phyloP scores from a whole-genome alignment of 805 yeast species.

The Pichia insulana region DNA sequence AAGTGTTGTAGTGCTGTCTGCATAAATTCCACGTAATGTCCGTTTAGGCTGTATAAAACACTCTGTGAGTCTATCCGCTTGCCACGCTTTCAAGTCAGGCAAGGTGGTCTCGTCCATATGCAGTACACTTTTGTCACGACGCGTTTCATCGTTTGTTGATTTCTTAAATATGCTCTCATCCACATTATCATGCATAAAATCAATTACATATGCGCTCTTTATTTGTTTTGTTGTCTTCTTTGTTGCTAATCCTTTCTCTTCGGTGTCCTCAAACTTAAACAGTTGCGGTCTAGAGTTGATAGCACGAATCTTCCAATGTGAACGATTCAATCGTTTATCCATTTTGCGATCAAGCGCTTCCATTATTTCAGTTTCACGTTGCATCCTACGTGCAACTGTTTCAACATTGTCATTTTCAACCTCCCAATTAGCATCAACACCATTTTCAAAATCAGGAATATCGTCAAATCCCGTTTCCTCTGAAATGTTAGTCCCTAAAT shows the following conservation, averaged over 20 bases:
- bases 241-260: not conserved
- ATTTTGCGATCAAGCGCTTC: slow-evolving; percentile 3
- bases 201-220: slow-evolving; percentile 9
- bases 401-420: not conserved
- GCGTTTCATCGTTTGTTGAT: not conserved
- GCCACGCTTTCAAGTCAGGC: slow-evolving; percentile 27
- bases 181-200: slow-evolving; percentile 19
- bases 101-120: slow-evolving; percentile 11
- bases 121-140: not conserved
- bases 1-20: not conserved
- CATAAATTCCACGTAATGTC: not conserved
- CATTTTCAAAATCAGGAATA: slow-evolving; percentile 11
- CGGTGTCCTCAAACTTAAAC: not conserved
- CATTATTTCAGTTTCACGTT: slow-evolving; percentile 2
- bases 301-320: slow-evolving; percentile 10
- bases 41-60: not conserved
- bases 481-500: slow-evolving; percentile 1
- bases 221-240: not conserved
- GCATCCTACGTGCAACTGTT: not conserved
- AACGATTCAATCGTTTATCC: not conserved
- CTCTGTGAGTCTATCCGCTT: not conserved
- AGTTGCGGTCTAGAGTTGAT: slow-evolving; percentile 1
- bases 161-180: not conserved
- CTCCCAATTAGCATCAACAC: slow-evolving; percentile 12
- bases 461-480: slow-evolving; percentile 9